These are phyloP conservation scores for Baorangia bicolor DNA, from an alignment of 768 basidiomycete genomes.

Conservation along the genomic window DNA sequence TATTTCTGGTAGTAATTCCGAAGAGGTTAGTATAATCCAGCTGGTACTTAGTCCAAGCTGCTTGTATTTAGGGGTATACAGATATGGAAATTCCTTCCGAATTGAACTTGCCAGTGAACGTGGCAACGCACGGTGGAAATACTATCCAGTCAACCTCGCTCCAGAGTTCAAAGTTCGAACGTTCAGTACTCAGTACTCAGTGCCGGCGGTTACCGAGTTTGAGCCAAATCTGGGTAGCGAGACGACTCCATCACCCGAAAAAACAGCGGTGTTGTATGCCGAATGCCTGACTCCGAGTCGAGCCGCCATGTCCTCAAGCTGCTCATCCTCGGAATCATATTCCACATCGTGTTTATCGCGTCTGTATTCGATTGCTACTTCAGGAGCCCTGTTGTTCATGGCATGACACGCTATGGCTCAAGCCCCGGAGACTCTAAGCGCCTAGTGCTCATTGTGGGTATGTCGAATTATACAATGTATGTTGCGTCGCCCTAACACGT, in stretches of 20 bases:
- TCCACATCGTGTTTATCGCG: slow-evolving; percentile 71
- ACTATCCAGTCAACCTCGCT: neutral
- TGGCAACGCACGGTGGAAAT: neutral
- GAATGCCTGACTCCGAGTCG: slow-evolving; percentile 16
- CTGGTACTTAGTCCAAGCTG: neutral
- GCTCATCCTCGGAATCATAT: slow-evolving; percentile 65
- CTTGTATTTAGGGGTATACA: neutral
- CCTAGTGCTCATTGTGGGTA: slow-evolving; percentile 79
- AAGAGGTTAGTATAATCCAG: too few species aligned
- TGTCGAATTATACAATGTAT: slow-evolving; percentile 12
- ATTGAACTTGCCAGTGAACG: too few species aligned
- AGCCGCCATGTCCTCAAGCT: slow-evolving; percentile 35
- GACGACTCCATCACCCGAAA: neutral
- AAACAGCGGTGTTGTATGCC: slow-evolving; percentile 1
- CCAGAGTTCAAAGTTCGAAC: too few species aligned
- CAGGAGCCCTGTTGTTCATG: slow-evolving; percentile 76
- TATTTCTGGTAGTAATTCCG: too few species aligned
- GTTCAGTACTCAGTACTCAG: neutral
- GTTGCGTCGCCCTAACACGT: neutral
- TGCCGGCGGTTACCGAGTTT: neutral
- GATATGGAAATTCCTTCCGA: neutral
- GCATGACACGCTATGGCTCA: slow-evolving; percentile 60
- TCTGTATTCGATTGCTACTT: slow-evolving; percentile 89
- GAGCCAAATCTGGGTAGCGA: too few species aligned
- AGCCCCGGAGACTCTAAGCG: slow-evolving; percentile 58